Percentiles rank a stretch among this genome's conserved stretches.
These are phyloP conservation scores for Arthrobotrys sphaeroides DNA, from an alignment of 2,329 filamentous ascomycete genomes.

Conservation along the genomic window DNA sequence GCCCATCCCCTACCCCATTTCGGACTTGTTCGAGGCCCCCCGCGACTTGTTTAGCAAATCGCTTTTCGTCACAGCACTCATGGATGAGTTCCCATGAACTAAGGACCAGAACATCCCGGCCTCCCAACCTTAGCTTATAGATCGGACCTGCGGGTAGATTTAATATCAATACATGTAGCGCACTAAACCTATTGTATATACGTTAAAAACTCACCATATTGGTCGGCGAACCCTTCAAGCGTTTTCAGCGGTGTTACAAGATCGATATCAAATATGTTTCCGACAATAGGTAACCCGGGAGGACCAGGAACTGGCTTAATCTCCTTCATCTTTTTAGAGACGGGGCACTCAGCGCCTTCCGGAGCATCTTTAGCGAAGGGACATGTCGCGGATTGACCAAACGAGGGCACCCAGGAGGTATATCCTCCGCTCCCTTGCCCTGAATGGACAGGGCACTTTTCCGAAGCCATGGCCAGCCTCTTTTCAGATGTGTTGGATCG, in stretches of 20 bases:
- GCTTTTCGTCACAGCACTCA: constrained; percentile 72
- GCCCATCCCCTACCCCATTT: constrained; percentile 71
- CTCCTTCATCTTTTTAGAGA: constrained; percentile 29
- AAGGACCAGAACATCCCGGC: constrained; percentile 65
- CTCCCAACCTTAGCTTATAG: constrained; percentile 67
- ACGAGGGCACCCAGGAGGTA: constrained; percentile 43
- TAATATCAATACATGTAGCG: constrained; percentile 36
- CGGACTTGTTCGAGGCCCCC: constrained; percentile 68
- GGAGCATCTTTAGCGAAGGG: constrained; percentile 39
- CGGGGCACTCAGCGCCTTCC: constrained; percentile 29
- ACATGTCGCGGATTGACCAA: constrained; percentile 35
- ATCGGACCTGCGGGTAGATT: constrained; percentile 66
- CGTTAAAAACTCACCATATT: constrained; percentile 69
- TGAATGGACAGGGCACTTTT: constrained; percentile 42
- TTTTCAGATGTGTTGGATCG: background rate
- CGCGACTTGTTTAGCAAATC: constrained; percentile 71
- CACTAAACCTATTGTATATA: background rate
- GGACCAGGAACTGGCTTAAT: constrained; percentile 70
- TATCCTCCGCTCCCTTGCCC: constrained; percentile 9
- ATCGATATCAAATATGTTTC: constrained; percentile 73
- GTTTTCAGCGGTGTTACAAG: constrained; percentile 68
- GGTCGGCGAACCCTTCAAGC: constrained; percentile 69
- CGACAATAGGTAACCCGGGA: constrained; percentile 71
- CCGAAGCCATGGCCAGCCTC: constrained; percentile 10
- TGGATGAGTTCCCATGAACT: constrained; percentile 69